Conservation (phyloP, 2,329 filamentous ascomycete genomes). For the Didymella sp. region DNA sequence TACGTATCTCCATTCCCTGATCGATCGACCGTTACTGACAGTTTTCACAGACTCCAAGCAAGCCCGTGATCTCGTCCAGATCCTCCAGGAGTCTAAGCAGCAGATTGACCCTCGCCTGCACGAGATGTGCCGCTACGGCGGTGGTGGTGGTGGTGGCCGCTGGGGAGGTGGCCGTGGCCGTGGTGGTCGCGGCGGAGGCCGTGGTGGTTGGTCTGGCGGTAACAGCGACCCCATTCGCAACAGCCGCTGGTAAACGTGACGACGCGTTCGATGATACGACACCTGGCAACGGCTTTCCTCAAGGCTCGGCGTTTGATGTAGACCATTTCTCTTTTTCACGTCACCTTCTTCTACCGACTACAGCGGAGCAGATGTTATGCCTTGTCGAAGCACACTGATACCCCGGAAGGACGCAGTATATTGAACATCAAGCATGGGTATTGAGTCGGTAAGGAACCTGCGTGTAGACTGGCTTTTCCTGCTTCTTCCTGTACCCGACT, state of each 20-base stretch:
- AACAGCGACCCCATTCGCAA: conserved; percentile 51
- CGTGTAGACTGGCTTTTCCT: conserved; percentile 41
- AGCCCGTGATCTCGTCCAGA: conserved; percentile 93
- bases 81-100: conserved; percentile 96
- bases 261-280: conserved; percentile 8
- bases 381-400: conserved; percentile 40
- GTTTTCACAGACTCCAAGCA: conserved; percentile 58
- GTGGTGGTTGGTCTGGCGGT: conserved; percentile 54
- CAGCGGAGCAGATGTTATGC: conserved; percentile 31
- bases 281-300: conserved; percentile 15
- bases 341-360: conserved; percentile 25
- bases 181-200: conserved; percentile 57
- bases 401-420: conserved; percentile 35
- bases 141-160: conserved; percentile 74
- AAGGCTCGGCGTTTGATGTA: conserved; percentile 36
- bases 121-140: conserved; percentile 94
- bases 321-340: conserved; percentile 31
- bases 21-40: conserved; percentile 39
- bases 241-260: conserved; percentile 49
- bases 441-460: conserved; percentile 18
- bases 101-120: conserved; percentile 93
- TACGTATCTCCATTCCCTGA: conserved; percentile 62
- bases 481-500: conserved; percentile 19
- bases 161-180: conserved; percentile 73
- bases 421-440: conserved; percentile 24